Percentiles rank a stretch among this genome's conserved stretches.
These are phyloP conservation scores for Coniophora puteana DNA, from an alignment of 1,284 basidiomycete species.

Conservation along the genomic window DNA sequence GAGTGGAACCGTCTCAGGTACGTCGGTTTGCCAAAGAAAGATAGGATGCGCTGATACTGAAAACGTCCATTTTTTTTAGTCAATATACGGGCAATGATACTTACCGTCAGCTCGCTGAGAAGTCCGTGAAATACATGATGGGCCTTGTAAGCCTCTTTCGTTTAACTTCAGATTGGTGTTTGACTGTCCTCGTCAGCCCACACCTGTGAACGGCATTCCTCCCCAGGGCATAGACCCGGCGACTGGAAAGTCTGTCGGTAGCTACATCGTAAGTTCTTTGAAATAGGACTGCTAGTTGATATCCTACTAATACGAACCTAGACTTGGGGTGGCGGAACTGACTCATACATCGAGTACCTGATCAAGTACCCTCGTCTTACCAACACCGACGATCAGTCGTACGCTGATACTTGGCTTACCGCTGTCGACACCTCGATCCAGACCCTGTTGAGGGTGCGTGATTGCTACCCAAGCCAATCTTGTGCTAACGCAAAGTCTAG, in stretches of 20 bases:
- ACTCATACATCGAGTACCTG: constrained; percentile 76
- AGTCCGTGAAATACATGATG: constrained; percentile 46
- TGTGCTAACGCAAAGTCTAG: constrained; percentile 27
- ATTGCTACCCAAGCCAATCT: background rate
- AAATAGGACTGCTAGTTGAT: background rate
- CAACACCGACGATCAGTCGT: constrained; percentile 56
- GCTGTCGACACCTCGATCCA: constrained; percentile 70
- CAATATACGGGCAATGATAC: constrained; percentile 56
- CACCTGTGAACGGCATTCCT: constrained; percentile 40
- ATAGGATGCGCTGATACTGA: background rate
- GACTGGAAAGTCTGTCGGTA: constrained; percentile 46
- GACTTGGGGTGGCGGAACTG: constrained; percentile 62
- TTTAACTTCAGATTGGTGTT: constrained; percentile 2
- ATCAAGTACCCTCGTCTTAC: constrained; percentile 70
- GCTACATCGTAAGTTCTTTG: constrained; percentile 51
- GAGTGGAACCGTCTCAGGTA: constrained; percentile 40
- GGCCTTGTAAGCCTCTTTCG: constrained; percentile 36
- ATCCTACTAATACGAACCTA: constrained; percentile 21
- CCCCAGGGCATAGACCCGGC: constrained; percentile 58
- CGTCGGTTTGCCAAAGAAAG: too few relatives aligned
- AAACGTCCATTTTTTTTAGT: constrained; percentile 20
- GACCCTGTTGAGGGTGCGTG: constrained; percentile 44
- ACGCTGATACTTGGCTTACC: constrained; percentile 60
- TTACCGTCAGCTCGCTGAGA: constrained; percentile 50
- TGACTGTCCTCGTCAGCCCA: constrained; percentile 11